phyloP scores from a whole-genome alignment of 345 rosid species.

The Erucastrum elatum region DNA sequence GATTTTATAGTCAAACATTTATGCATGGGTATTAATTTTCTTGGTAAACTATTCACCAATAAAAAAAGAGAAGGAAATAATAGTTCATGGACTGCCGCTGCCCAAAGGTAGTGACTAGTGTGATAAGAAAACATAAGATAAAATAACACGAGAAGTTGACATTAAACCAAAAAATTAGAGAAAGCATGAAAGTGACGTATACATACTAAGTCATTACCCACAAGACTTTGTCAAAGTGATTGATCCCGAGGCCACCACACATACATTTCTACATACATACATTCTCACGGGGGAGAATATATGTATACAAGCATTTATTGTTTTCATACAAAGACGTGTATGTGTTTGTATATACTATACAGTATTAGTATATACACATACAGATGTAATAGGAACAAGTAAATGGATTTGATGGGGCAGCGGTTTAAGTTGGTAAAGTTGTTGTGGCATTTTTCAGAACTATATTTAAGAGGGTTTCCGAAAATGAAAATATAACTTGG shows the following conservation, averaged over 20 bases:
- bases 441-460: slow-evolving; percentile 23
- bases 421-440: slow-evolving; percentile 19
- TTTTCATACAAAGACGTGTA: background rate
- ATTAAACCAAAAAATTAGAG: slow-evolving; percentile 32
- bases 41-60: slow-evolving; percentile 28
- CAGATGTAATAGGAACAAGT: background rate
- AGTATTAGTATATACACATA: background rate
- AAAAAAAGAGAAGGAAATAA: slow-evolving; percentile 23
- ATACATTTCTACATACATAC: slow-evolving; percentile 3
- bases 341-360: background rate
- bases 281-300: background rate
- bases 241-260: slow-evolving; percentile 40
- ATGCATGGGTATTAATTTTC: slow-evolving; percentile 29
- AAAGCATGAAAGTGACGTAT: slow-evolving; percentile 32
- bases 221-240: slow-evolving; percentile 36
- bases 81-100: slow-evolving; percentile 20
- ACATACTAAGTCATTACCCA: slow-evolving; percentile 4
- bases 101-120: slow-evolving; percentile 6
- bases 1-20: slow-evolving; percentile 29
- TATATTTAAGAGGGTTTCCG: slow-evolving; percentile 18
- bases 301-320: background rate
- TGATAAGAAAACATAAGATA: background rate
- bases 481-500: slow-evolving; percentile 7
- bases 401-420: slow-evolving; percentile 15
- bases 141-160: slow-evolving; percentile 34